Evolutionary conservation across 768 basidiomycete species (phyloP), one percentile per base, ranked within the genome.

Genomic region (Lactarius quietus): DNA sequence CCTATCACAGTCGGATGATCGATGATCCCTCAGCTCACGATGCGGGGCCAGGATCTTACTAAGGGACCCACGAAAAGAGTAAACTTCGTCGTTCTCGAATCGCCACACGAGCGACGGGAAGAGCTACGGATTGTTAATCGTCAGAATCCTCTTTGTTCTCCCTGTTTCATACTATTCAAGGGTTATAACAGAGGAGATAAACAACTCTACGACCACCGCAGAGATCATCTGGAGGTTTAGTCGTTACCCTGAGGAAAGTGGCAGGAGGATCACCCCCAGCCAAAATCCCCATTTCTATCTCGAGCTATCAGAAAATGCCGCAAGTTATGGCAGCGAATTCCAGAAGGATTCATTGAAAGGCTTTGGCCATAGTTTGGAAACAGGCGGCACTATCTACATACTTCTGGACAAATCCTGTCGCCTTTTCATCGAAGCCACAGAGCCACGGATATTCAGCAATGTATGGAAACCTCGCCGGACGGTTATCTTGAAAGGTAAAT

Each of bases 401-500:
- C 48, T 61, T n/a, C 1, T 29, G 18, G 51, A 61, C 51, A 51
- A 53, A 38, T 35, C 35, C 48, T 52, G 33, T 26, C 48, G 51
- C 15, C 26, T 61, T 12, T 53, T 36, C 28, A 35, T 61, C 31
- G 35, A 61, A 26, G 17, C 33, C 33, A 26, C 45, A 48, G 14
- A 48, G 18, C 51, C 35, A 18, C 48, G 51, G 6, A 18, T 28
- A 26, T 61, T 39, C 26, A 57, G 63, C 8, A 64, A 64, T 15
- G 1, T 64, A 33, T 64, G 63, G 63, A 52, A 59, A 28, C 63
- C 63, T 18, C 14, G 33, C 12, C 15, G 23, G 28, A 53, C 36
- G 38, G 35, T 64, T 38, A 64, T 64, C 28, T 51, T 64, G 35
- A 64, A 64, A 52, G 60, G 60, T 61, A 36, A 48, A 38, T 52